Evolutionary conservation across 2,329 filamentous ascomycete genomes (phyloP).

Genomic region (Fusarium longipes): DNA sequence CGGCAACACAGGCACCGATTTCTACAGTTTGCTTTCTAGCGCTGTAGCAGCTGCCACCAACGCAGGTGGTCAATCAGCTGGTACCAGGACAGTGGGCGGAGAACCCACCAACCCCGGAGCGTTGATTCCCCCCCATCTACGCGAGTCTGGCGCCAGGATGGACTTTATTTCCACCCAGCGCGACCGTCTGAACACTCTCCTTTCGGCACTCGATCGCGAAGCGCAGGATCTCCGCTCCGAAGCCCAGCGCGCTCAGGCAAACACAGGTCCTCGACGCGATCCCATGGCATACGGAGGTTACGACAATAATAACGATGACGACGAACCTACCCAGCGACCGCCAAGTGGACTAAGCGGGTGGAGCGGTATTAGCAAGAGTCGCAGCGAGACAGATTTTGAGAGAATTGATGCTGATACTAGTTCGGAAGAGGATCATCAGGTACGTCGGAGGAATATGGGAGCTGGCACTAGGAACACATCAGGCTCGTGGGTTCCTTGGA

Average conservation of each 20-base stretch:
- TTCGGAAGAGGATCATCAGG: conserved; percentile 61
- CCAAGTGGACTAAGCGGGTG: conserved; percentile 61
- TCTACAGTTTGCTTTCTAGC: conserved; percentile 81
- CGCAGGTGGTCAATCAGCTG: conserved; percentile 52
- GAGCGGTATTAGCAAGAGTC: conserved; percentile 78
- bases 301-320: conserved; percentile 47
- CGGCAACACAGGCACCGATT: conserved; percentile 65
- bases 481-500: conserved; percentile 64
- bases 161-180: conserved; percentile 82
- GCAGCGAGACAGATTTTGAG: conserved; percentile 90
- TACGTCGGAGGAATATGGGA: conserved; percentile 49
- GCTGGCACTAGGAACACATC: conserved; percentile 42
- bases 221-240: conserved; percentile 68
- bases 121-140: conserved; percentile 77
- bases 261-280: conserved; percentile 34
- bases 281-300: conserved; percentile 44
- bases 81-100: conserved; percentile 42
- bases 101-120: conserved; percentile 59
- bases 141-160: conserved; percentile 72
- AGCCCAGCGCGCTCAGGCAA: conserved; percentile 43
- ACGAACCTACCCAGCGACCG: conserved; percentile 55
- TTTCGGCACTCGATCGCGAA: conserved; percentile 83
- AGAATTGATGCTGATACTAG: conserved; percentile 83
- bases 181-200: conserved; percentile 78
- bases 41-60: conserved; percentile 74